Conservation (phyloP, 192 early-diverging fungal genomes). For the Gonapodya prolifera region DNA sequence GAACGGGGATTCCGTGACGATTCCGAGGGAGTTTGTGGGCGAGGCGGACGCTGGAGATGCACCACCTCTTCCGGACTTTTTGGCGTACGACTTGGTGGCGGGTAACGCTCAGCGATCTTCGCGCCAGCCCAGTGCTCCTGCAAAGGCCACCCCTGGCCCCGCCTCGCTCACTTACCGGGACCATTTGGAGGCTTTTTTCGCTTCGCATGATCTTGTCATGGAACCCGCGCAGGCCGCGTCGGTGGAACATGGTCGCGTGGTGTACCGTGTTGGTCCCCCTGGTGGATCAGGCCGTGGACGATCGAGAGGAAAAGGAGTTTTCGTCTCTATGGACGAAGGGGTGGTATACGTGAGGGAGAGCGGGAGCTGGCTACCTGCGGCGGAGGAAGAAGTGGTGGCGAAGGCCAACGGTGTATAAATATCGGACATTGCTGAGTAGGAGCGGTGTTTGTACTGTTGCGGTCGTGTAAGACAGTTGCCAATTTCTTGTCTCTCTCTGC, state of each 20-base stretch:
- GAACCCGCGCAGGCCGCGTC: constrained; percentile 37
- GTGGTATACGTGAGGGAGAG: constrained; percentile 44
- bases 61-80: constrained; percentile 10
- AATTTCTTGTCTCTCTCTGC: too few relatives aligned
- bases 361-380: constrained; percentile 34
- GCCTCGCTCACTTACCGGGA: constrained; percentile 37
- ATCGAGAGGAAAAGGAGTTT: constrained; percentile 24
- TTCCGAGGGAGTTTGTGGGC: not conserved
- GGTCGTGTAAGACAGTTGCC: too few relatives aligned
- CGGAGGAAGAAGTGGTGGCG: constrained; percentile 37
- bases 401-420: not conserved
- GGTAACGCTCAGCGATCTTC: constrained; percentile 13
- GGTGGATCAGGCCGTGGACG: constrained; percentile 26
- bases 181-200: constrained; percentile 39
- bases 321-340: constrained; percentile 48
- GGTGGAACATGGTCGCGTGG: constrained; percentile 30
- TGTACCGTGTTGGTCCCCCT: constrained; percentile 39
- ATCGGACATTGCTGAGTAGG: too few relatives aligned
- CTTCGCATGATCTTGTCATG: constrained; percentile 32
- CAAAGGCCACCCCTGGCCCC: constrained; percentile 12
- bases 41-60: not conserved
- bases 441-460: too few relatives aligned
- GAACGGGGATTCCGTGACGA: constrained; percentile 15
- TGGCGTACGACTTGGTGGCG: constrained; percentile 11
- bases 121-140: constrained; percentile 12